Evolutionary conservation across 2,329 filamentous ascomycete genomes (phyloP).

Genomic region (Balansia obtecta): DNA sequence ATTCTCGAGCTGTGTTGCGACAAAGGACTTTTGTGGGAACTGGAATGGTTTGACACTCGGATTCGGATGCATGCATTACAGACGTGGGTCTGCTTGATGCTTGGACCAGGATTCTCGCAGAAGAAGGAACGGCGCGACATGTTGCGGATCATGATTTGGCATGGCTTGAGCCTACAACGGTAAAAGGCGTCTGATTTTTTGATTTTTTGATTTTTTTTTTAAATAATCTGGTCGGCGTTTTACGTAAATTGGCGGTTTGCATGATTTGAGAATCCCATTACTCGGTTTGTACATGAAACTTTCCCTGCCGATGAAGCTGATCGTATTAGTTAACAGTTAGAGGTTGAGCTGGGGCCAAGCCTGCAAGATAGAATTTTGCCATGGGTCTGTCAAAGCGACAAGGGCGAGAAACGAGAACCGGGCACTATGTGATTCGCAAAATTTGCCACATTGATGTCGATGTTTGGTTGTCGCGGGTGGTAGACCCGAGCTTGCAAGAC

Average conservation of each 20-base stretch:
- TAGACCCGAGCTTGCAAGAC: no score
- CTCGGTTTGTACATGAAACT: no score
- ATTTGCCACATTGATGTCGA: no score
- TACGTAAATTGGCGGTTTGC: not conserved
- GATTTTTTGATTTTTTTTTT: no score
- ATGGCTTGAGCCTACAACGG: not conserved
- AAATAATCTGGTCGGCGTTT: not conserved
- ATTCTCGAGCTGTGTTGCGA: not conserved
- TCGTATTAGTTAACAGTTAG: no score
- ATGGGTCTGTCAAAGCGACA: not conserved
- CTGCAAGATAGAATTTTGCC: not conserved
- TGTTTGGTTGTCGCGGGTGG: no score
- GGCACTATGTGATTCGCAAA: no score
- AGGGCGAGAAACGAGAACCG: no score
- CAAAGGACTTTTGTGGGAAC: not conserved
- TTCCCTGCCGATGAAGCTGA: no score
- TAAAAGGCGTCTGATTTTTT: not conserved
- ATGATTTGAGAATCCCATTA: not conserved
- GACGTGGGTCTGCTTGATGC: not conserved
- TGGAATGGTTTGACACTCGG: not conserved
- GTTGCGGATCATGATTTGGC: not conserved
- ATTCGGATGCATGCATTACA: not conserved
- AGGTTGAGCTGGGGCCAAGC: not conserved
- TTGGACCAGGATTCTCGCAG: not conserved
- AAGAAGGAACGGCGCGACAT: not conserved